Evolutionary conservation across 352 stramenopile species (phyloP), one percentile per base, ranked within the genome.

Genomic region (Globisporangium viniferum): DNA sequence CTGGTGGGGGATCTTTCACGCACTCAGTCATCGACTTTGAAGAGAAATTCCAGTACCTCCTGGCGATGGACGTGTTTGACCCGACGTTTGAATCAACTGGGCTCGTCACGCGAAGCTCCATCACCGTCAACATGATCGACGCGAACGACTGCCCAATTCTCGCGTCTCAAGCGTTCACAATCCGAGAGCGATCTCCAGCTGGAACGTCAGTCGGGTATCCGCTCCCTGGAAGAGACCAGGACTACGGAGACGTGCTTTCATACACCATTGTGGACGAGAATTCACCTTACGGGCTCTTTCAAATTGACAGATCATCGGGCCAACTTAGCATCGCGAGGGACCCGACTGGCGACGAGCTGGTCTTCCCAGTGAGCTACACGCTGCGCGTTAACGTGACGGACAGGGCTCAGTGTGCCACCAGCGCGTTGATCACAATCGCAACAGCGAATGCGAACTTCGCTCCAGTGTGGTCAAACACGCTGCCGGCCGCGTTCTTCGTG

Each of bases 91-190:
- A 66, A 35, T 64, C 61, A 18, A 81, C 74, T 35, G 75, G 73
- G 5, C 62, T 87, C 31, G 71, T 49, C 14, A 48, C 66, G 35
- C 61, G 65, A 31, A 71, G 66, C 20, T 69, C 36, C 14, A 66
- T 88, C 22, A 71, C 59, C 0, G 71, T 90, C 10, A 70, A 68
- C 6, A 67, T 88, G 15, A 29, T 81, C 10, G 73, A 90, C 49
- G 70, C 78, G 3, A 90, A 90, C 68, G 82, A 90, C 31, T 90
- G 82, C 51, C 82, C 82, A n/a, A 79, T 67, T 8, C 55, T 90
- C 2, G 31, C 31, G 5, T 48, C 78, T 4, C 56, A 83, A 24
- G 46, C 36, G 12, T 88, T 88, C 41, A 79, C 74, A 49, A 55
- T 90, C n/a, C 68, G 73, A 27, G 82, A 90, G 61, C 64, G 73